A percentile compares a stretch with the other conserved stretches of the same genome.
Evolutionary conservation across 163 green algal genomes (phyloP).

Genomic region (Chloroidium sp.): DNA sequence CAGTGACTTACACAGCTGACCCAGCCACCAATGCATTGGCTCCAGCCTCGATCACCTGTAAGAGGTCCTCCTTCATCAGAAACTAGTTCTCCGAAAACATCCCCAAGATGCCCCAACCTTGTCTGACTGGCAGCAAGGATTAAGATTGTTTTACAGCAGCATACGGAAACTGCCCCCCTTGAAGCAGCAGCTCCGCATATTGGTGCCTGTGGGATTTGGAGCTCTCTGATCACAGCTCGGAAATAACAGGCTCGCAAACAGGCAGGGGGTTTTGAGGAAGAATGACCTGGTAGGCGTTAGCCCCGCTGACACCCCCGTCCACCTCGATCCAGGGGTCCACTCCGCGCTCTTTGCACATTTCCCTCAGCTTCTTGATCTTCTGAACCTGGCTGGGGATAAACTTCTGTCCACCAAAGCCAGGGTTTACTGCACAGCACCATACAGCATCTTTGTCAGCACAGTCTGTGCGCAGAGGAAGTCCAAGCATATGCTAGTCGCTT

Average conservation of each 20-base stretch:
- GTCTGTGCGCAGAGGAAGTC: neutral
- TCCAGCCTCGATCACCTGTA: conserved; percentile 86
- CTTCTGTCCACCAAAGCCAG: conserved; percentile 95
- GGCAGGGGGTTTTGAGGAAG: neutral
- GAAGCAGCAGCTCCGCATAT: neutral
- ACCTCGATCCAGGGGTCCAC: conserved; percentile 98
- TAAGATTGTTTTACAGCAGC: neutral
- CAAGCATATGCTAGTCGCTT: too few species aligned
- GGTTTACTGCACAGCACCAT: conserved; percentile 55
- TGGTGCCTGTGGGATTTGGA: neutral
- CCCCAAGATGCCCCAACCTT: too few species aligned
- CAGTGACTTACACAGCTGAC: conserved; percentile 85
- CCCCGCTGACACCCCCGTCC: conserved; percentile 88
- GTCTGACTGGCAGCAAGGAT: neutral
- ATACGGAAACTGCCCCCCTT: neutral
- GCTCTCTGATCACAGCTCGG: neutral
- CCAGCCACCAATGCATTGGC: conserved; percentile 95
- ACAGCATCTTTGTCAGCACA: neutral
- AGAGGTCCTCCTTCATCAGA: too few species aligned
- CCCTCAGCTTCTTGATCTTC: conserved; percentile 83
- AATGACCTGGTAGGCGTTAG: conserved; percentile 81
- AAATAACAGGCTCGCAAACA: neutral
- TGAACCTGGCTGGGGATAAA: conserved; percentile 80
- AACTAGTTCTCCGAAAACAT: too few species aligned
- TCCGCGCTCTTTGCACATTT: conserved; percentile 84